Percentiles rank a stretch among this genome's conserved stretches.
These are phyloP conservation scores for Globisporangium viniferum DNA, from an alignment of 352 stramenopile genomes.

Conservation along the genomic window DNA sequence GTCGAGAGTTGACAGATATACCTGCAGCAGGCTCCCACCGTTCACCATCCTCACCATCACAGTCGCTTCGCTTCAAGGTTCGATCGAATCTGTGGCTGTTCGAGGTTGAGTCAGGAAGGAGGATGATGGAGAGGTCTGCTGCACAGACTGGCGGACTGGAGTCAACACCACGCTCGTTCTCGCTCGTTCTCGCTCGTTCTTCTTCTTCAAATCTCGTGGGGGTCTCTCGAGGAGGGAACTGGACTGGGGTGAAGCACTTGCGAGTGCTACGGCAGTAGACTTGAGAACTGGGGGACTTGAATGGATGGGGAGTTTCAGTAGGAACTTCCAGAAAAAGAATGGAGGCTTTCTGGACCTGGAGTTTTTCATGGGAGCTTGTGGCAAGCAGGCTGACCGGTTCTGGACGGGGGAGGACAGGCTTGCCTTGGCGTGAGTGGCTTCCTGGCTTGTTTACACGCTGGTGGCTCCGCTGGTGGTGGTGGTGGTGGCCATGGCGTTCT, in stretches of 20 bases:
- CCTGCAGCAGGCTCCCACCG: background rate
- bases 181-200: background rate
- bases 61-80: background rate
- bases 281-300: background rate
- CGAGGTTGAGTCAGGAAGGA: background rate
- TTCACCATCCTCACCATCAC: background rate
- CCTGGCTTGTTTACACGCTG: constrained; percentile 7
- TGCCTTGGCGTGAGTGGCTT: background rate
- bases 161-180: background rate
- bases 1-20: background rate
- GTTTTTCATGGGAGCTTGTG: background rate
- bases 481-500: constrained; percentile 31
- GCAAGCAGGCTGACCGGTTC: background rate
- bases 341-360: constrained; percentile 3
- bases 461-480: background rate
- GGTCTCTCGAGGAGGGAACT: background rate
- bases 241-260: background rate
- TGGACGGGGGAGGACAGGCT: background rate
- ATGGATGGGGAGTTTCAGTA: background rate
- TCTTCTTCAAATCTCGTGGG: background rate
- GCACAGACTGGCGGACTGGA: background rate
- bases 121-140: background rate
- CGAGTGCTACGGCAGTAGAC: background rate
- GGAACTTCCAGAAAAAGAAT: background rate
- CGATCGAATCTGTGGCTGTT: background rate